A percentile compares a stretch with the other conserved stretches of the same genome.
These are phyloP conservation scores for Populus ilicifolia DNA, from an alignment of 345 rosid species.

Conservation along the genomic window DNA sequence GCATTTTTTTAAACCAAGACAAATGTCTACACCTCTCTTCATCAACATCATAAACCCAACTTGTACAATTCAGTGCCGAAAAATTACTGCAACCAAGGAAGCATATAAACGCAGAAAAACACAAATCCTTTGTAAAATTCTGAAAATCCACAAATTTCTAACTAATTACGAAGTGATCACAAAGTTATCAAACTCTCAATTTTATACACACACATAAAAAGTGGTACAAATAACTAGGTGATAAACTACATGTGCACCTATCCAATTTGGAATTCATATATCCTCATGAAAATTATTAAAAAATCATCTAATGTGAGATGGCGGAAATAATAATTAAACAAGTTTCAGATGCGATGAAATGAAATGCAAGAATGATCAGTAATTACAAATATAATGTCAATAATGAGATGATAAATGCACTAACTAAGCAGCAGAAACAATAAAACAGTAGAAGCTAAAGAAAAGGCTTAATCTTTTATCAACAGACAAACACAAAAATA, in stretches of 20 bases:
- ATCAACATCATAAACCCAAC: not conserved
- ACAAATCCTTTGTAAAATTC: not conserved
- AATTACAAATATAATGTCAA: not conserved
- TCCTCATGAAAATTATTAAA: conserved; percentile 6
- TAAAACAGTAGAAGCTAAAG: not conserved
- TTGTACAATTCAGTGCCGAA: not conserved
- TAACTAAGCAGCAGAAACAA: not conserved
- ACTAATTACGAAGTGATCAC: too few species aligned
- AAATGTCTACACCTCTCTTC: not conserved
- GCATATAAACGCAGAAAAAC: not conserved
- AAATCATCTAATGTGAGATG: not conserved
- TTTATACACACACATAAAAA: not conserved
- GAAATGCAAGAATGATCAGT: not conserved
- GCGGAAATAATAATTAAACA: not conserved
- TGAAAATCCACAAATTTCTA: too few species aligned
- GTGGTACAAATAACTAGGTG: not conserved
- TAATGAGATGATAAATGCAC: not conserved
- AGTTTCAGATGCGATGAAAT: not conserved
- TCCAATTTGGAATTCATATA: not conserved
- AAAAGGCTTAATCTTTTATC: not conserved
- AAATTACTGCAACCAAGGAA: not conserved
- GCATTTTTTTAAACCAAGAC: not conserved
- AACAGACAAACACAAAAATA: not conserved
- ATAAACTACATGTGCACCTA: not conserved
- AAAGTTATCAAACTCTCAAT: too few species aligned